These are phyloP conservation scores for Naganishia cerealis DNA, from an alignment of 1,284 basidiomycete species.

Conservation along the genomic window DNA sequence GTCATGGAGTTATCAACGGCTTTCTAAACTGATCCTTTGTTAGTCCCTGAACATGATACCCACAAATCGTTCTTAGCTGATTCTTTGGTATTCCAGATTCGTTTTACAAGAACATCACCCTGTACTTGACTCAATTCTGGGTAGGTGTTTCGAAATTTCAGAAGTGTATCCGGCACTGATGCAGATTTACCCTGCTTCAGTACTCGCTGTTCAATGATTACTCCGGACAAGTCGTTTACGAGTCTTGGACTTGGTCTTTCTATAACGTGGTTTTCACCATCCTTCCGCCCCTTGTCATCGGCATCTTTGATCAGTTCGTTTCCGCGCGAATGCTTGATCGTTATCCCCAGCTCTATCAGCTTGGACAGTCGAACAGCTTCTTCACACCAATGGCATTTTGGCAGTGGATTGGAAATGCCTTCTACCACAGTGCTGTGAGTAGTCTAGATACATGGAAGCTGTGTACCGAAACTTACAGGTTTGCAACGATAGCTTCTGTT, in stretches of 20 bases:
- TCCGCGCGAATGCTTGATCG: constrained; percentile 93
- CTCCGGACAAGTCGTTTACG: constrained; percentile 95
- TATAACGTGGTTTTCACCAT: constrained; percentile 94
- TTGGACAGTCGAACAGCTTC: constrained; percentile 88
- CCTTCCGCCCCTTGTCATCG: constrained; percentile 93
- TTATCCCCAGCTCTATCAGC: constrained; percentile 92
- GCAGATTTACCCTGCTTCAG: constrained; percentile 54
- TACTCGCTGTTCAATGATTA: constrained; percentile 98
- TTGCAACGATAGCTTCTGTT: constrained; percentile 67
- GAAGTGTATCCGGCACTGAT: background rate
- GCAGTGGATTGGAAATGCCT: constrained; percentile 90
- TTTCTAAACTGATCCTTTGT: constrained; percentile 95
- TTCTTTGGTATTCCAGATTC: constrained; percentile 62
- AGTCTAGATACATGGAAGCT: background rate
- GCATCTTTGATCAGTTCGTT: constrained; percentile 96
- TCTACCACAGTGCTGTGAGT: constrained; percentile 87
- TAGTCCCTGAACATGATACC: constrained; percentile 48
- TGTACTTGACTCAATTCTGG: constrained; percentile 98
- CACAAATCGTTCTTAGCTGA: constrained; percentile 23
- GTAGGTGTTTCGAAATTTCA: constrained; percentile 56
- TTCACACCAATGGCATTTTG: constrained; percentile 90
- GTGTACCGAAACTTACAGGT: background rate
- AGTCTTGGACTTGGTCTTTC: constrained; percentile 95
- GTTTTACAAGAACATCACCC: constrained; percentile 94
- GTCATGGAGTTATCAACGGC: constrained; percentile 92